A percentile compares a stretch with the other conserved stretches of the same genome.
phyloP scores from a whole-genome alignment of 495 filamentous ascomycete species.

The Neurospora sp. region DNA sequence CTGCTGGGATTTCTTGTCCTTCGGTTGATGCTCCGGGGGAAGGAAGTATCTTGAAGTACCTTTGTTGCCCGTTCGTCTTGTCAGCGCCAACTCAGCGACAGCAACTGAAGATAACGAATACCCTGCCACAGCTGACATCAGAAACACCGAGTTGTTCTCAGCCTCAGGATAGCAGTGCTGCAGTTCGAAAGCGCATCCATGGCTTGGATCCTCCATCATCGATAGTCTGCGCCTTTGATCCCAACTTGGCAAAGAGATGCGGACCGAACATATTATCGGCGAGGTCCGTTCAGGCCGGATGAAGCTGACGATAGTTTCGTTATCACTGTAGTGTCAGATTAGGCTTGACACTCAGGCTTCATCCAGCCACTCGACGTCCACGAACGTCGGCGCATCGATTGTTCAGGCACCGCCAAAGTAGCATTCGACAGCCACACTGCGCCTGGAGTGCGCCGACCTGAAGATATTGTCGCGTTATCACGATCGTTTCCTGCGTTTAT shows the following conservation, averaged over 20 bases:
- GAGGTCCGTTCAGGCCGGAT: background rate
- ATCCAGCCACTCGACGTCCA: background rate
- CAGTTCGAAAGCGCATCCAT: background rate
- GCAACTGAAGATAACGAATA: background rate
- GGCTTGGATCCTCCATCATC: background rate
- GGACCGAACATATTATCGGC: background rate
- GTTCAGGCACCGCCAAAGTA: background rate
- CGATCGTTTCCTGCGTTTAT: background rate
- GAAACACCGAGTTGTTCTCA: background rate
- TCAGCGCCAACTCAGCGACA: background rate
- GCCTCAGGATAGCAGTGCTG: background rate
- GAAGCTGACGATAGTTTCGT: background rate
- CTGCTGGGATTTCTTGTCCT: background rate
- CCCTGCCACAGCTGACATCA: background rate
- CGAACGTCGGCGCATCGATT: background rate
- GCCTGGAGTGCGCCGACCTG: background rate
- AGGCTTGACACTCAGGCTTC: too few relatives aligned
- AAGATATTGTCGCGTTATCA: background rate
- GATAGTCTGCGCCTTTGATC: background rate
- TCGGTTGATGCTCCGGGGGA: background rate
- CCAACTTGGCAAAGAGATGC: background rate
- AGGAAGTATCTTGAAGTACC: background rate
- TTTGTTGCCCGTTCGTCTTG: background rate
- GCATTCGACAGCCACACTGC: background rate
- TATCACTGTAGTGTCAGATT: background rate